Base-by-base conservation (phyloP, 1,284 basidiomycete species). In the Trametes pubescens region DNA sequence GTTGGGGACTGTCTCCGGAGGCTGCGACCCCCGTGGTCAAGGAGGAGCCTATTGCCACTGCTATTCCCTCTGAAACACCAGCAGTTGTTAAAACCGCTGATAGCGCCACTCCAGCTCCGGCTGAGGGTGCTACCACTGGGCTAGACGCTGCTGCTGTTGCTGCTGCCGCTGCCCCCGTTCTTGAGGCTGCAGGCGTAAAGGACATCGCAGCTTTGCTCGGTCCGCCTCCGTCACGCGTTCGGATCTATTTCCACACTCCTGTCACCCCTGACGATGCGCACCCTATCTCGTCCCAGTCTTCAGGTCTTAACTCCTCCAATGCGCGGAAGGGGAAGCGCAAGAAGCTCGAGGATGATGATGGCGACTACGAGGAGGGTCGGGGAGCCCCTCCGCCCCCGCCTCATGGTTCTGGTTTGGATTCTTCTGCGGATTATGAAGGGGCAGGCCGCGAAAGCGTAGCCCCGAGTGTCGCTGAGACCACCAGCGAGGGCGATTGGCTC, bases 201-300 rank as follows among this genome's bases (percentile, higher is more conserved):
- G 79, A 79, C 57, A 64, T 73, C 13, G 68, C 71, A 63, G 59
- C 73, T 58, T 65, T 69, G 54, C 64, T 76, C 47, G 75, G 77
- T 62, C 75, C 87, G 55, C 89, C 90, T 56, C 88, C 90, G 51
- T 91, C 90, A 51, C 88, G 92, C 65, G 88, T 94, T 72, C 89
- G 91, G 70, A 91, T 94, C 65, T 94, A 94, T 81, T 94, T 94
- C 81, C 92, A 93, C 79, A 93, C 91, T 29, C 92, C 91, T 65
- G 89, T 91, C 63, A 86, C 89, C 69, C 82, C 87, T 71, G 91
- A 92, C 80, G 91, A 93, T 78, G 83, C 88, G 65, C 87, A 86
- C 74, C 87, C 88, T 44, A 86, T 91, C 65, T 84, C 60, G 37
- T 61, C 88, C 72, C 82, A 81, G 72, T 61, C 75, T 26, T 76